Percentiles rank a stretch among this genome's conserved stretches.
phyloP scores from a whole-genome alignment of 805 yeast species.

The Saturnispora serradocipensis region DNA sequence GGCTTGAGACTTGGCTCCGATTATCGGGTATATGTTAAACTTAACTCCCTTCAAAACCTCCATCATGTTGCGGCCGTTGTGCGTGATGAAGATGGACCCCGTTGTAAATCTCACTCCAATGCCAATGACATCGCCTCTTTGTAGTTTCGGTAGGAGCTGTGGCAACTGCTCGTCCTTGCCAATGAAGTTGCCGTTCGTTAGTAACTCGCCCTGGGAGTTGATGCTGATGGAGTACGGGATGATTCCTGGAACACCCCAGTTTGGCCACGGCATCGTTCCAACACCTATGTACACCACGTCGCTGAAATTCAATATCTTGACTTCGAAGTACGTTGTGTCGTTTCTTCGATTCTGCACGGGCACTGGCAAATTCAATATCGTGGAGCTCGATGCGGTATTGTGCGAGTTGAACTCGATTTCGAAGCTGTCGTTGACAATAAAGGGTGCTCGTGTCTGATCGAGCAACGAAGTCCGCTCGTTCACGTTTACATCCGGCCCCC shows the following conservation, averaged over 20 bases:
- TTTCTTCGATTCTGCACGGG: constrained; percentile 30
- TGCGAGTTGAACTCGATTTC: constrained; percentile 23
- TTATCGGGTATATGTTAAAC: constrained; percentile 43
- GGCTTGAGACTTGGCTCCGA: constrained; percentile 43
- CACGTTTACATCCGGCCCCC: constrained; percentile 23
- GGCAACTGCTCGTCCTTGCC: constrained; percentile 32
- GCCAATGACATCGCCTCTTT: constrained; percentile 47
- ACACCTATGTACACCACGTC: constrained; percentile 52
- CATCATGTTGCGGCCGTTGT: constrained; percentile 45
- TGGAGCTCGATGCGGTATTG: constrained; percentile 15
- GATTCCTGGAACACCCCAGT: constrained; percentile 68
- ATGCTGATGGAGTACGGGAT: constrained; percentile 61
- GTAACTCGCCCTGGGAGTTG: constrained; percentile 62
- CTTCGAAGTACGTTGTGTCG: constrained; percentile 61
- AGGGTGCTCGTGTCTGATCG: constrained; percentile 17
- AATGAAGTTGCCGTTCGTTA: constrained; percentile 37
- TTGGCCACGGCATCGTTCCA: constrained; percentile 65
- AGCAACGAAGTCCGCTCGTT: constrained; percentile 9
- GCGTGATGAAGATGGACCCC: constrained; percentile 45
- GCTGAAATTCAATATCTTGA: constrained; percentile 36
- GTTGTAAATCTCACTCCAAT: constrained; percentile 40
- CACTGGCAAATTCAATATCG: constrained; percentile 26
- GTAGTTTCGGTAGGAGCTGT: constrained; percentile 40
- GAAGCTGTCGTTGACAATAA: constrained; percentile 24
- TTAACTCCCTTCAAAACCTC: constrained; percentile 42